Evolutionary conservation across 2,329 filamentous ascomycete species (phyloP), one percentile per base, ranked within the genome.

Genomic region (Curvularia verruculosa): DNA sequence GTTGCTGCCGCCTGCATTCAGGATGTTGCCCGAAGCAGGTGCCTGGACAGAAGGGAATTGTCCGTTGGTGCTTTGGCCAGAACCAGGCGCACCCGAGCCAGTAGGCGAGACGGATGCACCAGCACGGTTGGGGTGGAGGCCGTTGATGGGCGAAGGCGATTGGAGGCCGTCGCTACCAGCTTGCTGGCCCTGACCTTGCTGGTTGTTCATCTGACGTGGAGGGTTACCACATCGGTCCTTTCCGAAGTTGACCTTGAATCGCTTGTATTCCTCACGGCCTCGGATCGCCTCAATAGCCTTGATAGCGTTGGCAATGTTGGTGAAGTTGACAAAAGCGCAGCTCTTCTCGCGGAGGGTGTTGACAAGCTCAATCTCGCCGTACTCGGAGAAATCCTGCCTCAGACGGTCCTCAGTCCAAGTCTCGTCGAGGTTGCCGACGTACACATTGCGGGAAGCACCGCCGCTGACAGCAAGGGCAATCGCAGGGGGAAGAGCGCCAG

Each of bases 191-290:
- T 89, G 81, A 65, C 83, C 81, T 49, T 81, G 77, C 60, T 81
- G 80, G 60, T 73, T 85, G 75, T 89, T 86, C 65, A 91, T 85
- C 80, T 98, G 95, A 59, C 95, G 89, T 43, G 95, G 95, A 50
- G 95, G 90, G 80, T 99, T 99, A 66, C 95, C 95, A 71, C 95
- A 99, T 54, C 95, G 88, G 75, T 99, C 95, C 82, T 99, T 99
- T 78, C 95, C 95, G 75, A 99, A 99, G 82, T 99, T 99, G 77
- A 99, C 94, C 85, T 99, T 99, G 87, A 99, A 99, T 70, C 95
- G 87, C 79, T 88, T 91, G 84, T 99, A 99, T 73, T 99, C 95
- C 41, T 98, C 95, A 74, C 93, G 92, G 72, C 92, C 90, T 56
- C 95, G 88, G 64, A 99, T 88, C 21, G 93, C 95, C 79, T 99